Evolutionary conservation across 2,329 filamentous ascomycete genomes (phyloP).

Genomic region (Triangularia verruculosa): DNA sequence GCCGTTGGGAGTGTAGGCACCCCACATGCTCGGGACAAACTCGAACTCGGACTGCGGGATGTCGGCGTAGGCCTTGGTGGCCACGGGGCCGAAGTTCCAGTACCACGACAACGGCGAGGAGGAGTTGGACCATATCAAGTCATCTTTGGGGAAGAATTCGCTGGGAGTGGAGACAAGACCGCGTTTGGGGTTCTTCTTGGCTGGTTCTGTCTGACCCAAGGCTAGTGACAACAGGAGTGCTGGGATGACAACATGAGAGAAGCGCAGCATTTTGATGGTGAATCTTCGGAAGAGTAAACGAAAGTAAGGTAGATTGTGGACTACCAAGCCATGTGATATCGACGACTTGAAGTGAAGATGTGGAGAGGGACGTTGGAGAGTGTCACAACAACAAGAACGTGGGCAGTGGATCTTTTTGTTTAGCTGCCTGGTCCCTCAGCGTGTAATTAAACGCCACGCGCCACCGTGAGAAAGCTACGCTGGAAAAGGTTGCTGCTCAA

Average conservation of each 20-base stretch:
- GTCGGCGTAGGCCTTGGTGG: conserved; percentile 49
- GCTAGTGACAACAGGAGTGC: conserved; percentile 19
- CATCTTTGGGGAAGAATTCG: conserved; percentile 54
- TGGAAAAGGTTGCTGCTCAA: background rate
- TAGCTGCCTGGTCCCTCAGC: background rate
- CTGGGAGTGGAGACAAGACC: conserved; percentile 67
- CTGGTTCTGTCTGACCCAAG: conserved; percentile 10
- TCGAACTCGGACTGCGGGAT: conserved; percentile 55
- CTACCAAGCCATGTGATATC: conserved; percentile 16
- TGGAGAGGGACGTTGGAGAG: background rate
- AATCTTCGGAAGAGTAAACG: background rate
- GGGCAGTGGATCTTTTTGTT: background rate
- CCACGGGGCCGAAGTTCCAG: conserved; percentile 68
- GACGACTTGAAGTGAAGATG: background rate
- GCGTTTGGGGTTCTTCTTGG: conserved; percentile 55
- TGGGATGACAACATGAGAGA: background rate
- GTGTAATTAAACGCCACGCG: conserved; percentile 6
- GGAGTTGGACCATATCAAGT: conserved; percentile 58
- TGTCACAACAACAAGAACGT: background rate
- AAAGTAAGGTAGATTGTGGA: conserved; percentile 16
- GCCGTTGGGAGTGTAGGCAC: conserved; percentile 40
- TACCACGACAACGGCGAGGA: conserved; percentile 71
- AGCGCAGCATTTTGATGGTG: background rate
- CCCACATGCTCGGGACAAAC: conserved; percentile 81
- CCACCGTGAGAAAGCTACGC: background rate